Percentiles rank a stretch among this genome's conserved stretches.
These are phyloP conservation scores for Mucor lusitanicus DNA, from an alignment of 371 early-diverging fungal genomes.

Conservation along the genomic window DNA sequence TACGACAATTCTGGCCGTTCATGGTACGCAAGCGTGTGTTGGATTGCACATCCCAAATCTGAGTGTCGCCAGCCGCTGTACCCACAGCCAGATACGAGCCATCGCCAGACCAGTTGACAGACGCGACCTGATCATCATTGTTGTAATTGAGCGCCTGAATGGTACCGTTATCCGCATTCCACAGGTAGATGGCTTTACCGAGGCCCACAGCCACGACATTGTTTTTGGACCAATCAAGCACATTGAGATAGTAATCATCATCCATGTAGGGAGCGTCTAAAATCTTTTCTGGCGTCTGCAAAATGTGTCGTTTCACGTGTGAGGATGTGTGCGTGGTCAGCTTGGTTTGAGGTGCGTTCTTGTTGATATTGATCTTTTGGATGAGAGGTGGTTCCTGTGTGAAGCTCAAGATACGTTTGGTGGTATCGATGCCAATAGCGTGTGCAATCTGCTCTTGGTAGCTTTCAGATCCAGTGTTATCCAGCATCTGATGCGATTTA, in stretches of 20 bases:
- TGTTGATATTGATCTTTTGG: background rate
- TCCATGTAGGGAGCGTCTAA: constrained; percentile 91
- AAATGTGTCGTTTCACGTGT: constrained; percentile 66
- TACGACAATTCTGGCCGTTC: constrained; percentile 73
- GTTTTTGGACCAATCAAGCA: constrained; percentile 91
- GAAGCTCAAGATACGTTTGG: constrained; percentile 42
- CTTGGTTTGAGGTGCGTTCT: constrained; percentile 28
- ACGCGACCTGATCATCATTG: constrained; percentile 60
- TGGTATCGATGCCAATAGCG: constrained; percentile 72
- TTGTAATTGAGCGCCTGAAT: constrained; percentile 70
- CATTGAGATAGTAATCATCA: constrained; percentile 98
- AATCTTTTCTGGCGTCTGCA: constrained; percentile 70
- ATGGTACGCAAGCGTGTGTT: constrained; percentile 72
- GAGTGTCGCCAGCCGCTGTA: constrained; percentile 75
- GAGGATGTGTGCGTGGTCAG: constrained; percentile 25
- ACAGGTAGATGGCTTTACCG: constrained; percentile 86
- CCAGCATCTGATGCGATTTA: constrained; percentile 26
- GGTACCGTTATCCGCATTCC: constrained; percentile 86
- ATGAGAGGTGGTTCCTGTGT: background rate
- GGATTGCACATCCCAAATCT: constrained; percentile 86
- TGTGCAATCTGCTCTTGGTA: constrained; percentile 79
- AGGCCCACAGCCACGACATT: constrained; percentile 91
- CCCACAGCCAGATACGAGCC: constrained; percentile 89
- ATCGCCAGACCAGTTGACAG: constrained; percentile 78
- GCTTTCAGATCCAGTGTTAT: constrained; percentile 34